Percentiles rank a stretch among this genome's conserved stretches.
Evolutionary conservation across 768 basidiomycete genomes (phyloP).

Genomic region (Mrakia gelida): DNA sequence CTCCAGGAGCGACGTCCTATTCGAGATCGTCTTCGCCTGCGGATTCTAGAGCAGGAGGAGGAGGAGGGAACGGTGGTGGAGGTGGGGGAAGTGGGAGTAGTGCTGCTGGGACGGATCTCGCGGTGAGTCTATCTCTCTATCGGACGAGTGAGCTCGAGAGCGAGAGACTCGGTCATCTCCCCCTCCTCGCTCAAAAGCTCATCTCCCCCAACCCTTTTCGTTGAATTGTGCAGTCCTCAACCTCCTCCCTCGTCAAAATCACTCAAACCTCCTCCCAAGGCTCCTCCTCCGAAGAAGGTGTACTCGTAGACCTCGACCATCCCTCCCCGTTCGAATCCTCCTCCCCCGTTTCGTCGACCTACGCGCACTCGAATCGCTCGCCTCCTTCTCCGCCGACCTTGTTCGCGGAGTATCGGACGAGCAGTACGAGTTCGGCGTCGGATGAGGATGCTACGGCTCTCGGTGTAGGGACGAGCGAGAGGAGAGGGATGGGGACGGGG

Average conservation of each 20-base stretch:
- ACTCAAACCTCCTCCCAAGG: neutral
- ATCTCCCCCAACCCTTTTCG: neutral
- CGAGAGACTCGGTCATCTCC: neutral
- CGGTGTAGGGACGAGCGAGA: neutral
- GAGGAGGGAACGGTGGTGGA: neutral
- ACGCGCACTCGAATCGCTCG: neutral
- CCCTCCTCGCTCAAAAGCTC: too few relatives aligned
- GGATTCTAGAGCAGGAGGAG: neutral
- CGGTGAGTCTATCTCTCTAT: neutral
- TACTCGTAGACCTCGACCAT: neutral
- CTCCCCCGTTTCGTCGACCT: neutral
- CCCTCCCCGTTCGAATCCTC: too few relatives aligned
- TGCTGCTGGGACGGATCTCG: neutral
- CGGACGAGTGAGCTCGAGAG: neutral
- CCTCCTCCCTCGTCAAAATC: conserved; percentile 15
- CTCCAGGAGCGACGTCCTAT: neutral
- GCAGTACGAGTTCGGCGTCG: neutral
- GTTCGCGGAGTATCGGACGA: conserved; percentile 1
- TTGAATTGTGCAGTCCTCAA: conserved; percentile 10
- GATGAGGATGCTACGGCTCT: neutral
- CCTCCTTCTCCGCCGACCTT: neutral
- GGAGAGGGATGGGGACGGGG: too few relatives aligned
- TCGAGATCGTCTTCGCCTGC: neutral
- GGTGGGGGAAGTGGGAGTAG: conserved; percentile 4
- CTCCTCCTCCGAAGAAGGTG: neutral